These are phyloP conservation scores for Phytophthora pisi DNA, from an alignment of 352 stramenopile species.

Conservation along the genomic window DNA sequence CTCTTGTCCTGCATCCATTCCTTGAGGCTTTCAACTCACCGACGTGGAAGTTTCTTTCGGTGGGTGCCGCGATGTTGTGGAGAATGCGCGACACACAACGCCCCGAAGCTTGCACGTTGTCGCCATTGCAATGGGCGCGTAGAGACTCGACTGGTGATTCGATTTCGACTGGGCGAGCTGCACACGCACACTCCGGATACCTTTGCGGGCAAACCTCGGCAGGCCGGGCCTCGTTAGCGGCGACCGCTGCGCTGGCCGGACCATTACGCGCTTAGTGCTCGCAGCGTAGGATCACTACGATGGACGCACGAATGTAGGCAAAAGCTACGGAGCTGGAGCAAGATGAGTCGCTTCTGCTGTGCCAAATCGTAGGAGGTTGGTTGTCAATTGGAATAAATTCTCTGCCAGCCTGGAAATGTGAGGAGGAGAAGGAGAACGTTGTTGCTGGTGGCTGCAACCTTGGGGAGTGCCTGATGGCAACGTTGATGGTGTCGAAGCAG, in stretches of 20 bases:
- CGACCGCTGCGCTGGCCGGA: not conserved
- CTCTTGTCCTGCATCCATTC: not conserved
- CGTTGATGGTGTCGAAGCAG: not conserved
- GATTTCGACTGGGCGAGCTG: constrained; percentile 3
- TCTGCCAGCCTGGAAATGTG: not conserved
- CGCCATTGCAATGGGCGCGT: not conserved
- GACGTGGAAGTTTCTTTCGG: constrained; percentile 23
- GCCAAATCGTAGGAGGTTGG: constrained; percentile 18
- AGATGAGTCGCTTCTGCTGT: constrained; percentile 10
- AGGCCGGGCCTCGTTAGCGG: not conserved
- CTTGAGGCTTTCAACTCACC: not conserved
- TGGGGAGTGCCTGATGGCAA: not conserved
- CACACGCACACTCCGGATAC: not conserved
- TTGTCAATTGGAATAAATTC: not conserved
- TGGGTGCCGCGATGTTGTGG: not conserved
- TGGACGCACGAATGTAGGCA: constrained; percentile 8
- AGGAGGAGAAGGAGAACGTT: not conserved
- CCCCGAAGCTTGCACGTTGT: constrained; percentile 14
- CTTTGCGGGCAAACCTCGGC: not conserved
- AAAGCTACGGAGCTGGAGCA: constrained; percentile 2
- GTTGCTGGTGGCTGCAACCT: too few species aligned
- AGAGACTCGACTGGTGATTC: constrained; percentile 12
- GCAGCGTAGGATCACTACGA: constrained; percentile 17
- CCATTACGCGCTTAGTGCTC: constrained; percentile 2
- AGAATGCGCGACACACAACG: constrained; percentile 20